Base-by-base conservation (phyloP, 306 rosid species). In the Elaeagnus macrophylla region DNA sequence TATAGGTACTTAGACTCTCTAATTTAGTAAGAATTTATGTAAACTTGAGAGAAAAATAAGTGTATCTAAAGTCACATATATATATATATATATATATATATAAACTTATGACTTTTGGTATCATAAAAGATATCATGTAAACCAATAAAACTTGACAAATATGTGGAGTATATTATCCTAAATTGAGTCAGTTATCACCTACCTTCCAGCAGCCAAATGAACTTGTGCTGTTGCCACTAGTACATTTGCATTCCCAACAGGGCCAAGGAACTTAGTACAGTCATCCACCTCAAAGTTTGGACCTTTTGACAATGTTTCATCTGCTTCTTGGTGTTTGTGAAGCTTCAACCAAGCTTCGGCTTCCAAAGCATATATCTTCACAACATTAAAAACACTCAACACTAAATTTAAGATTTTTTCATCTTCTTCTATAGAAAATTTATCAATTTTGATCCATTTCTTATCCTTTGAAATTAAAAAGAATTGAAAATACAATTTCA, bases 301-400 rank as follows among this genome's bases (percentile, higher is more conserved):
- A 43, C 90, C 76, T 54, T 71, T 83, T 39, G 79, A 71, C 56
- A 86, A 67, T 56, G 84, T 71, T 35, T 75, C 81, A 16, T 77
- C 91, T 8, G 95, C 95, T 17, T 90, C 95, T 65, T 90, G 80
- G 66, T 79, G 84, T 65, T 65, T 90, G 47, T 67, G 78, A 37
- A 90, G 88, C 79, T 78, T 90, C 69, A 86, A 39, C 25, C 81
- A 54, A 19, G 94, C 95, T 73, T 90, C 91, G 0, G 95, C 94
- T 83, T 86, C 88, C 67, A 90, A 47, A 39, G 83, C 76, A 69
- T 60, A 83, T 68, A 86, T 90, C 97, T 90, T 70, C n/a, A 51
- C 45, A 39, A n/a, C 8, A 17, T 18, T 18, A 48, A 37, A 61
- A 65, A 13, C 35, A 53, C 25, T 13, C 37, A 4, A 41, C 8